A percentile compares a stretch with the other conserved stretches of the same genome.
phyloP scores from a whole-genome alignment of 2,329 filamentous ascomycete species.

The Aspergillus pseudonomiae region DNA sequence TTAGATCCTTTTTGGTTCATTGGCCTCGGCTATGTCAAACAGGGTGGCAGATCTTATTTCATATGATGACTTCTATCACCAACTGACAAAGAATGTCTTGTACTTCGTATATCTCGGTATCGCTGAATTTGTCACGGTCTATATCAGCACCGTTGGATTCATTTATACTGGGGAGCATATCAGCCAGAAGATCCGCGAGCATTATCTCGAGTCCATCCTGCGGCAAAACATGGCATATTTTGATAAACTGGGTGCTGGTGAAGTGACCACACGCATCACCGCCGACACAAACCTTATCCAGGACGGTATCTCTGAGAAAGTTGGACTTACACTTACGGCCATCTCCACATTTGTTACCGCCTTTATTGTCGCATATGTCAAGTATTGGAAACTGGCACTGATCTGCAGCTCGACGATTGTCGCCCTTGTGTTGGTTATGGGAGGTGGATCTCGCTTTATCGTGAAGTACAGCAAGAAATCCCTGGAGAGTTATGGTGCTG shows the following conservation, averaged over 20 bases:
- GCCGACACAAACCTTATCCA: constrained; percentile 92
- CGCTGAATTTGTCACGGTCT: constrained; percentile 75
- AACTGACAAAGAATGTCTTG: constrained; percentile 67
- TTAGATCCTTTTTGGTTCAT: constrained; percentile 70
- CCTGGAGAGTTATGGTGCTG: constrained; percentile 77
- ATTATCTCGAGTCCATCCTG: constrained; percentile 82
- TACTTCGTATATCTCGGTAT: constrained; percentile 87
- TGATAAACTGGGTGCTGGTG: constrained; percentile 88
- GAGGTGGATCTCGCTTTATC: constrained; percentile 71
- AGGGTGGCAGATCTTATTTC: constrained; percentile 58
- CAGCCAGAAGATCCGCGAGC: constrained; percentile 74
- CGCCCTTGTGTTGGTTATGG: constrained; percentile 78
- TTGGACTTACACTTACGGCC: constrained; percentile 75
- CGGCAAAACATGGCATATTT: constrained; percentile 91
- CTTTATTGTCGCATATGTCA: constrained; percentile 87
- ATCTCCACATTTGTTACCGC: constrained; percentile 82
- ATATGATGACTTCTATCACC: constrained; percentile 60
- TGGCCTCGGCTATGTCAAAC: constrained; percentile 71
- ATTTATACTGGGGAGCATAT: constrained; percentile 85
- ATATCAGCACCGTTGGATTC: constrained; percentile 82
- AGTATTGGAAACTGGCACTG: constrained; percentile 89
- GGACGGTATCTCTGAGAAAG: constrained; percentile 90
- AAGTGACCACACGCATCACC: constrained; percentile 92
- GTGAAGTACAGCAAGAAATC: constrained; percentile 79
- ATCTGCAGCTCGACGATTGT: constrained; percentile 83